These are phyloP conservation scores for Hymenoscyphus infarciens DNA, from an alignment of 2,329 filamentous ascomycete species.

Conservation along the genomic window DNA sequence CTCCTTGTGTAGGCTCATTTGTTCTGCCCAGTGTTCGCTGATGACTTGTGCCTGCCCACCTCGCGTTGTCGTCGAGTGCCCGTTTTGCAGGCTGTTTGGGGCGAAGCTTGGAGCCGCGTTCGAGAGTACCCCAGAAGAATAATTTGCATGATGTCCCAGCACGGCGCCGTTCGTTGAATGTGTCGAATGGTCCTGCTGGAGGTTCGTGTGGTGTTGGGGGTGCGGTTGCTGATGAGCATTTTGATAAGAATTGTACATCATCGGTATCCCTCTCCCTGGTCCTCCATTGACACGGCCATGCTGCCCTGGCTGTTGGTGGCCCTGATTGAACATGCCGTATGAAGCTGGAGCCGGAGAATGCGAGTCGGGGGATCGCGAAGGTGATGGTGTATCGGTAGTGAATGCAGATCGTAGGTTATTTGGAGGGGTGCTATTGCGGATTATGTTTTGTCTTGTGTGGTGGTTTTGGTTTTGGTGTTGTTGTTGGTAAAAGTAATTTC, in stretches of 20 bases:
- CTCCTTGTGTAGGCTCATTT: slow-evolving; percentile 76
- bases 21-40: slow-evolving; percentile 80
- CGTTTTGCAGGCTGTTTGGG: slow-evolving; percentile 53
- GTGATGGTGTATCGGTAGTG: slow-evolving; percentile 48
- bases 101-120: slow-evolving; percentile 58
- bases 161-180: slow-evolving; percentile 53
- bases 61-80: slow-evolving; percentile 47
- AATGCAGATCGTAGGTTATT: slow-evolving; percentile 40
- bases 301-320: slow-evolving; percentile 62
- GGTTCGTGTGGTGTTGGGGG: slow-evolving; percentile 57
- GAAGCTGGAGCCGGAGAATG: slow-evolving; percentile 36
- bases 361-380: slow-evolving; percentile 52
- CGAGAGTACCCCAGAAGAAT: slow-evolving; percentile 59
- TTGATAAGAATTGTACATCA: slow-evolving; percentile 66
- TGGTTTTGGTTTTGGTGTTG: slow-evolving; percentile 38
- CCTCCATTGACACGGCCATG: slow-evolving; percentile 74
- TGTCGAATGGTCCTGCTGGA: slow-evolving; percentile 56
- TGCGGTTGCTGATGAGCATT: slow-evolving; percentile 53
- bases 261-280: slow-evolving; percentile 56
- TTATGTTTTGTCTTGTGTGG: slow-evolving; percentile 44
- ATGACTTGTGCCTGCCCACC: slow-evolving; percentile 49
- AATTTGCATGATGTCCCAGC: slow-evolving; percentile 58
- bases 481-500: slow-evolving; percentile 56
- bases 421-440: slow-evolving; percentile 42
- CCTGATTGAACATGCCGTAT: slow-evolving; percentile 68